Percentiles rank a stretch among this genome's conserved stretches.
phyloP scores from a whole-genome alignment of 768 basidiomycete species.

The Hypholoma sublateritium region DNA sequence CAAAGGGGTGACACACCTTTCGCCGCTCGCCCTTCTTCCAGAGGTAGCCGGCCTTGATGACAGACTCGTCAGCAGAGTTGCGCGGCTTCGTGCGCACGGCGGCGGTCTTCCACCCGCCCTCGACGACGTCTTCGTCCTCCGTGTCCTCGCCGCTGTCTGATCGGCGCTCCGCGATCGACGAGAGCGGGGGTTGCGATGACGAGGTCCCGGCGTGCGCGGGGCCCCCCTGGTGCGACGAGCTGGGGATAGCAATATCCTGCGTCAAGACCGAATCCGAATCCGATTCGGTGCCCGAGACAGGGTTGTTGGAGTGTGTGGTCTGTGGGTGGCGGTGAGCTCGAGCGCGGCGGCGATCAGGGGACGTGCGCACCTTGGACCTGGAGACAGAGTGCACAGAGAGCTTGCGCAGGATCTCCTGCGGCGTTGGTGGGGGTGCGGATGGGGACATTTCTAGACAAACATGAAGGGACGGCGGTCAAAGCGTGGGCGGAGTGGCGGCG shows the following conservation, averaged over 20 bases:
- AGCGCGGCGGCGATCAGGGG: conserved; percentile 7
- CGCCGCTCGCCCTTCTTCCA: conserved; percentile 98
- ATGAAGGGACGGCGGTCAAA: too few relatives aligned
- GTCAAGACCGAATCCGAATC: conserved; percentile 76
- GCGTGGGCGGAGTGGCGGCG: neutral
- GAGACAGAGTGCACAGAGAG: conserved; percentile 72
- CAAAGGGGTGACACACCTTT: conserved; percentile 58
- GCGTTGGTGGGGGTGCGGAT: conserved; percentile 67
- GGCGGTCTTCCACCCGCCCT: conserved; percentile 62
- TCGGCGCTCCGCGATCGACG: conserved; percentile 76
- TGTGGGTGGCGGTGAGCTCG: conserved; percentile 7
- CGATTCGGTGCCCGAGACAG: conserved; percentile 77
- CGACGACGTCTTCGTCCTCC: conserved; percentile 72
- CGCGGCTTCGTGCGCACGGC: conserved; percentile 41
- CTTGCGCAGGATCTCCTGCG: conserved; percentile 85
- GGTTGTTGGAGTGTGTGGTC: conserved; percentile 23
- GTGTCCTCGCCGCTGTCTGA: conserved; percentile 74
- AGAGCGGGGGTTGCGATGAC: conserved; percentile 53
- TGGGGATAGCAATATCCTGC: conserved; percentile 48
- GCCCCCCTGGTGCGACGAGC: conserved; percentile 27
- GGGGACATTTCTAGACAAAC: conserved; percentile 30
- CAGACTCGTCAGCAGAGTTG: conserved; percentile 60
- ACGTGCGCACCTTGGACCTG: conserved; percentile 43
- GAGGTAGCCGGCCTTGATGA: conserved; percentile 90
- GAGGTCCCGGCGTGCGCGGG: conserved; percentile 30